Base-by-base conservation (phyloP, 345 rosid species). In the Lumnitzera littorea region DNA sequence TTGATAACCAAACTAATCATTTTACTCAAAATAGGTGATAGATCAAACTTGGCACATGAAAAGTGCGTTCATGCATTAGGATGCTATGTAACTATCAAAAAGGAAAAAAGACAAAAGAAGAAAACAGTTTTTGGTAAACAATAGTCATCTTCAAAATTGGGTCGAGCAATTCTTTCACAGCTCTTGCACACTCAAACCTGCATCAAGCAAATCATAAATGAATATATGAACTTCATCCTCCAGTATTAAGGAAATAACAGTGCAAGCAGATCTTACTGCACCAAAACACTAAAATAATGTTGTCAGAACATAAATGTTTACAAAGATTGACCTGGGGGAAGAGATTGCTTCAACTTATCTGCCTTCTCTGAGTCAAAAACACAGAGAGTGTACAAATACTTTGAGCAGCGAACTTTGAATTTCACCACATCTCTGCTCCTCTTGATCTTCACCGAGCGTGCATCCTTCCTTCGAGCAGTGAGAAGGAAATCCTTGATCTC, bases 401-500 rank as follows among this genome's bases (percentile, higher is more conserved):
- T 87, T 55, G 96, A 89, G 76, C 96, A 92, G 41, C 96, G 80
- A 50, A 89, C 96, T 87, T 89, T 92, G 82, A 92, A 92, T 82
- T 92, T 92, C 51, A 85, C 90, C 8, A 77, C 84, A 61, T 85
- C 88, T 56, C 59, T 84, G 82, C 91, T 78, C 76, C 79, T 87
- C 88, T 89, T 89, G 74, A 87, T 89, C 72, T 89, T 89, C 82
- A 89, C 97, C 0, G 96, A 85, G 65, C 88, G 78, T 0, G 94
- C 97, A 66, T 92, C 96, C 52, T 92, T 92, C 84, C 98, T 89
- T 65, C 98, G 80, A 17, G 94, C 98, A 55, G 98, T 87, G 51
- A 89, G 80, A 69, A 92, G 98, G 78, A 92, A 92, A 74, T 89
- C 98, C 79, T 87, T 89, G 63, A 89, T 87, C 87, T 92, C 98